Base-by-base conservation (phyloP, 306 rosid genomes). In the Parietaria judaica region DNA sequence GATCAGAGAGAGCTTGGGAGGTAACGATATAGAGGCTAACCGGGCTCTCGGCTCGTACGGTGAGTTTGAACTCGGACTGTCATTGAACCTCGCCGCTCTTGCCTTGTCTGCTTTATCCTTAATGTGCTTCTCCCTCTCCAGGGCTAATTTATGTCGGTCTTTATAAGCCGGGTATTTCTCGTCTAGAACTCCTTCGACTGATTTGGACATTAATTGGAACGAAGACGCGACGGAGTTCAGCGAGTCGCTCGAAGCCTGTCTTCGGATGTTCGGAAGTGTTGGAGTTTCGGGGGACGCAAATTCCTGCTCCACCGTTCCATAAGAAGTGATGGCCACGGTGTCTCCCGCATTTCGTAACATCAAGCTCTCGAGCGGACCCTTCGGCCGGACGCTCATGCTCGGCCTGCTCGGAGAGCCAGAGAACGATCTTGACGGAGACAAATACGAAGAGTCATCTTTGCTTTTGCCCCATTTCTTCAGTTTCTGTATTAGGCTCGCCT, bases 171-270 rank as follows among this genome's bases (percentile, higher is more conserved):
- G 99, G 66, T 88, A 94, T 66, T 88, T 88, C 79, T 94, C 97
- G 14, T 94, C 94, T 31, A 66, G 59, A 47, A 86, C 83, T 37
- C 80, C 81, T 36, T 82, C 97, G 67, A 92, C 88, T 31, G 98
- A 88, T 79, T 86, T 94, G 46, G 99, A 94, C 97, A 94, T 94
- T 80, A 94, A 70, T 2, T 86, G 94, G 87, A 94, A 94, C 54
- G 99, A 94, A 55, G 90, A 1, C 58, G 86, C 69, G 58, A 88
- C 99, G 53, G 83, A 74, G 66, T 86, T 78, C 31, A 85, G 70
- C 50, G 94, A 77, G 60, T 86, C 83, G 39, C 70, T 73, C 2
- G 95, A 81, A 60, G 83, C 76, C 65, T 65, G 77, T 39, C 81
- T 82, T 66, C 83, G 74, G 38, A 85, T 72, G 63, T 60, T 81